Evolutionary conservation across 1,284 basidiomycete genomes (phyloP), one percentile per base, ranked within the genome.

Genomic region (Leccinum insigne): DNA sequence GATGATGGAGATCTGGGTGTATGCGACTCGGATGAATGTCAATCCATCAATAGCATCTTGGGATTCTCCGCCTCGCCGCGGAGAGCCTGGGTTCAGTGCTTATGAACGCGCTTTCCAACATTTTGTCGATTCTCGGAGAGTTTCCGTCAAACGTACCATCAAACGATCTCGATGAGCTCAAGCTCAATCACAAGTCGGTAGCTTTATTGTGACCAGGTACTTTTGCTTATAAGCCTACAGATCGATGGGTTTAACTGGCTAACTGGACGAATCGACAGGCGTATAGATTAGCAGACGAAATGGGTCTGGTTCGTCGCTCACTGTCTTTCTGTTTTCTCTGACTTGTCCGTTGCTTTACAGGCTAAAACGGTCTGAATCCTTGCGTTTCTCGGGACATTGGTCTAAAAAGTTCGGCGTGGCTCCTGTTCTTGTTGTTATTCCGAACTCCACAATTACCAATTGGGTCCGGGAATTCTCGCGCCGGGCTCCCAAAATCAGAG

Each of bases 271-370:
- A 88, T 70, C 83, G 85, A 57, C 94, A 96, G 69, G 89, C 91
- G 47, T 96, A 93, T 70, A 99, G 98, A 70, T 85, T 99, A n/a
- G 96, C 96, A 3, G 97, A 99, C 74, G 97, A 99, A 79, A 99
- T 99, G 97, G 96, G 95, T 63, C 78, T 96, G 70, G 92, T 92
- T 77, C 66, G 86, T 61, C 35, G 13, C 52, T 26, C 42, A 32
- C 29, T 44, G 11, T 35, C 42, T 35, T 52, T 64, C 47, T 35
- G 63, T 29, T 21, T 67, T 10, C 14, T 42, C 61, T 60, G 23
- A 75, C 60, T 64, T 16, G 13, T 16, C 13, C 21, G 2, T 23
- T 23, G 2, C 16, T 67, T 42, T 59, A 9, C 69, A 96, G 87
- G 95, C 94, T 0, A 96, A 96, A 83, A 98, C 96, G 0, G 93